Conservation (phyloP, 1,139 yeast genomes). For the Lodderomyces orthopsilosis region DNA sequence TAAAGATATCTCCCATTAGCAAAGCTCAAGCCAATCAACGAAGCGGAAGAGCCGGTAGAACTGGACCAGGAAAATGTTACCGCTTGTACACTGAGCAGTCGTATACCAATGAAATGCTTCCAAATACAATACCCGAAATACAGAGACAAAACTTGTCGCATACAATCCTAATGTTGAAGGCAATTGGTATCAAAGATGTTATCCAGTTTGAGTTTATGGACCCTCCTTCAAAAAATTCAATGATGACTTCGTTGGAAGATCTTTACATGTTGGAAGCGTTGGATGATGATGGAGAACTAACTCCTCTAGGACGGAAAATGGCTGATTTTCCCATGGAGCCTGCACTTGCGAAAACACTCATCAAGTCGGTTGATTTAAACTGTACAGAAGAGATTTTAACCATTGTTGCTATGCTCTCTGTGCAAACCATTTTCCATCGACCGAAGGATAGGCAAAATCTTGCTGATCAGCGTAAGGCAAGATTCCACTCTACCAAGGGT, state of each 20-base stretch:
- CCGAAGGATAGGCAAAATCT: slow-evolving; percentile 72
- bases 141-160: slow-evolving; percentile 85
- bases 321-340: slow-evolving; percentile 98
- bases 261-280: slow-evolving; percentile 79
- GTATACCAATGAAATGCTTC: slow-evolving; percentile 71
- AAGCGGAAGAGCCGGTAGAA: slow-evolving; percentile 84
- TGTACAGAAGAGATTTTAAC: slow-evolving; percentile 84
- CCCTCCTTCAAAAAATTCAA: slow-evolving; percentile 77
- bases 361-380: slow-evolving; percentile 67
- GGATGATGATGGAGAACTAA: slow-evolving; percentile 74
- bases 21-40: slow-evolving; percentile 84
- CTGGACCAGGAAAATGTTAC: slow-evolving; percentile 82
- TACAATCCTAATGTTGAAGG: slow-evolving; percentile 85
- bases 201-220: slow-evolving; percentile 89
- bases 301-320: slow-evolving; percentile 76
- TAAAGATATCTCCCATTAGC: slow-evolving; percentile 70
- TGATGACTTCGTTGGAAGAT: slow-evolving; percentile 80
- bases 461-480: slow-evolving; percentile 76
- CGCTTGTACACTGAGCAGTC: slow-evolving; percentile 71
- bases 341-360: slow-evolving; percentile 74
- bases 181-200: slow-evolving; percentile 89
- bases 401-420: slow-evolving; percentile 88
- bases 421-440: slow-evolving; percentile 79
- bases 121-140: slow-evolving; percentile 86
- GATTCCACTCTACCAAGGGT: slow-evolving; percentile 76